phyloP scores from a whole-genome alignment of 768 basidiomycete genomes.

The Pleurotus pulmonarius region DNA sequence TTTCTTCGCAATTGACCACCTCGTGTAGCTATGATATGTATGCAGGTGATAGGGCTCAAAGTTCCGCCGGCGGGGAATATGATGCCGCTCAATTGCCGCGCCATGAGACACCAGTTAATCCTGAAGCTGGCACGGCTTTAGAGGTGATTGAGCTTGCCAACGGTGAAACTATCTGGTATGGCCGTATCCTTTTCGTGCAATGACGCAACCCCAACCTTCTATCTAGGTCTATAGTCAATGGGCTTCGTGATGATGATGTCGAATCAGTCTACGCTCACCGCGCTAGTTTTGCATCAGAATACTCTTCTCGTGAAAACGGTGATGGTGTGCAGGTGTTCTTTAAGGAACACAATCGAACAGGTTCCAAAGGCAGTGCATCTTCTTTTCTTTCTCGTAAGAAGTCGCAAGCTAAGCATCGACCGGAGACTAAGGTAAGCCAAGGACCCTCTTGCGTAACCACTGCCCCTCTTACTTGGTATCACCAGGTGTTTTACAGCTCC shows the following conservation, averaged over 20 bases:
- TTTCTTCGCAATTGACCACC: constrained; percentile 15
- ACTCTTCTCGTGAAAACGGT: constrained; percentile 46
- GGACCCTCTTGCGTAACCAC: constrained; percentile 12
- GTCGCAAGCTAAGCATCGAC: constrained; percentile 51
- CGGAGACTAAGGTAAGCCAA: constrained; percentile 76
- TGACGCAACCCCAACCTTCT: background rate
- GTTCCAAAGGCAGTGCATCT: constrained; percentile 65
- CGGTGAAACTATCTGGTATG: constrained; percentile 80
- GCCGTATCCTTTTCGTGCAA: constrained; percentile 3
- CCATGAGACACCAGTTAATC: constrained; percentile 20
- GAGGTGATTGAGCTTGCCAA: constrained; percentile 85
- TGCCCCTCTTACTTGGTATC: constrained; percentile 23
- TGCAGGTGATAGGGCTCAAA: constrained; percentile 44
- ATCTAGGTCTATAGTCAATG: constrained; percentile 77
- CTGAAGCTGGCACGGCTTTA: constrained; percentile 58
- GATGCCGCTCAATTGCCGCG: constrained; percentile 23
- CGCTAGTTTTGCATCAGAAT: constrained; percentile 72
- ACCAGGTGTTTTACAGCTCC: constrained; percentile 71
- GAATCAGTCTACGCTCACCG: constrained; percentile 67
- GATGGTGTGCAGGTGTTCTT: constrained; percentile 71
- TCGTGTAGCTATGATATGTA: constrained; percentile 75
- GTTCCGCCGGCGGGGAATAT: constrained; percentile 7
- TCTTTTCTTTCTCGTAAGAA: constrained; percentile 63
- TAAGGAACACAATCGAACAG: constrained; percentile 68
- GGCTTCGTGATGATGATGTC: constrained; percentile 72